phyloP scores from a whole-genome alignment of 768 basidiomycete species.

The Boletus tylopilopsis region DNA sequence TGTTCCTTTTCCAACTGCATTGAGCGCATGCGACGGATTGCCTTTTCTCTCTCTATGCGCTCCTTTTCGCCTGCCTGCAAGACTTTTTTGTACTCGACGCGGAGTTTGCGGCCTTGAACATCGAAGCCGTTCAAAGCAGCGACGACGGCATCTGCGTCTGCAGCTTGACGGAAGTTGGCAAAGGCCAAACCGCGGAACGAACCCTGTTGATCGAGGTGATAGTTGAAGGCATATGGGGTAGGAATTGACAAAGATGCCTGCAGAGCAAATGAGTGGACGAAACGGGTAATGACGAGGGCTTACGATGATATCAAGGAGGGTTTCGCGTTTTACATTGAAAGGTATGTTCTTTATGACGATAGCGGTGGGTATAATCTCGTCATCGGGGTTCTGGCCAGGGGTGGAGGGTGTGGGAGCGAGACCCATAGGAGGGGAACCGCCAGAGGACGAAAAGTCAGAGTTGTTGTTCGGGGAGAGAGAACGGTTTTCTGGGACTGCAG shows the following conservation, averaged over 20 bases:
- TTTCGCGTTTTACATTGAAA: conserved; percentile 97
- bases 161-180: conserved; percentile 92
- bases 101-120: conserved; percentile 93
- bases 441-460: conserved; percentile 85
- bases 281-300: conserved; percentile 30
- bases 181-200: conserved; percentile 97
- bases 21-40: conserved; percentile 94
- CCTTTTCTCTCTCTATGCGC: conserved; percentile 97
- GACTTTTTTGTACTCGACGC: conserved; percentile 99
- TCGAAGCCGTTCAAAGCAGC: conserved; percentile 95
- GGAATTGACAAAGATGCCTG: conserved; percentile 93
- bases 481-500: conserved; percentile 56
- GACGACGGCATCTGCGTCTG: conserved; percentile 93
- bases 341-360: conserved; percentile 99
- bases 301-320: conserved; percentile 94
- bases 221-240: conserved; percentile 99
- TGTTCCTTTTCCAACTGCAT: conserved; percentile 93
- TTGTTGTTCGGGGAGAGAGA: conserved; percentile 83
- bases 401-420: conserved; percentile 45
- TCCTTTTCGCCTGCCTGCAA: conserved; percentile 99
- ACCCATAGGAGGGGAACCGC: conserved; percentile 69
- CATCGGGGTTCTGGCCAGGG: conserved; percentile 56
- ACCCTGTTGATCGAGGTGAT: conserved; percentile 94
- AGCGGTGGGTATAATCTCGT: conserved; percentile 97
- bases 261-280: conserved; percentile 15